Conservation (phyloP, 352 stramenopile genomes). For the Peronospora belbahrii region DNA sequence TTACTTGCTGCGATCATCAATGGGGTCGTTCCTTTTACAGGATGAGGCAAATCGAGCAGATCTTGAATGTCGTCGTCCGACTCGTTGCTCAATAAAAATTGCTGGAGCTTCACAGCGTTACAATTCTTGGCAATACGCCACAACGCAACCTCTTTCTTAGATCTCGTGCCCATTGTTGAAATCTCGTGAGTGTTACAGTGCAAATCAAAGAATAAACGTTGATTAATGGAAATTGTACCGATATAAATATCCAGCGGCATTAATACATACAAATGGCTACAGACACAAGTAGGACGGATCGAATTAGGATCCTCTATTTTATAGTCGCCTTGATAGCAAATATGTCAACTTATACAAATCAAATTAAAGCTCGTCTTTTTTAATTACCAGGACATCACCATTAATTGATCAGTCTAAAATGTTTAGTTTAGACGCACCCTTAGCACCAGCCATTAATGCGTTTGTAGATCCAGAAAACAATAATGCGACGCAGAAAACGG, state of each 20-base stretch:
- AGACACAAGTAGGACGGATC: too few species aligned
- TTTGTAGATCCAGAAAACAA: constrained; percentile 84
- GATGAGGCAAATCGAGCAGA: constrained; percentile 37
- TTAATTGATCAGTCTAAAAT: constrained; percentile 21
- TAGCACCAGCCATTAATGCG: constrained; percentile 77
- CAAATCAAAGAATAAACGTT: constrained; percentile 24
- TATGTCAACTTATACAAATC: too few species aligned
- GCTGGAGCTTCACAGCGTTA: constrained; percentile 26
- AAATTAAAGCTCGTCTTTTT: neutral
- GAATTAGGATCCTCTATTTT: too few species aligned
- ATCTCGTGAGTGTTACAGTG: too few species aligned
- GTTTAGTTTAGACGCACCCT: constrained; percentile 79
- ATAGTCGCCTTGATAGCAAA: too few species aligned
- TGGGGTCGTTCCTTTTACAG: constrained; percentile 44
- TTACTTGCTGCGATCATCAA: constrained; percentile 64
- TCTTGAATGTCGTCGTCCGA: constrained; percentile 10
- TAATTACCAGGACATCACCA: neutral
- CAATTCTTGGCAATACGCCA: constrained; percentile 28
- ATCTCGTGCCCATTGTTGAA: constrained; percentile 13
- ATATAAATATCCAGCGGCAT: too few species aligned
- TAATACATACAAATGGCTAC: too few species aligned
- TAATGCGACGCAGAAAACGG: constrained; percentile 75
- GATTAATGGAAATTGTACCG: too few species aligned
- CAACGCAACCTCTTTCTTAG: constrained; percentile 15
- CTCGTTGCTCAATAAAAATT: constrained; percentile 15